These are phyloP conservation scores for Helicosporidium sp. DNA, from an alignment of 139 green algal species.

Conservation along the genomic window DNA sequence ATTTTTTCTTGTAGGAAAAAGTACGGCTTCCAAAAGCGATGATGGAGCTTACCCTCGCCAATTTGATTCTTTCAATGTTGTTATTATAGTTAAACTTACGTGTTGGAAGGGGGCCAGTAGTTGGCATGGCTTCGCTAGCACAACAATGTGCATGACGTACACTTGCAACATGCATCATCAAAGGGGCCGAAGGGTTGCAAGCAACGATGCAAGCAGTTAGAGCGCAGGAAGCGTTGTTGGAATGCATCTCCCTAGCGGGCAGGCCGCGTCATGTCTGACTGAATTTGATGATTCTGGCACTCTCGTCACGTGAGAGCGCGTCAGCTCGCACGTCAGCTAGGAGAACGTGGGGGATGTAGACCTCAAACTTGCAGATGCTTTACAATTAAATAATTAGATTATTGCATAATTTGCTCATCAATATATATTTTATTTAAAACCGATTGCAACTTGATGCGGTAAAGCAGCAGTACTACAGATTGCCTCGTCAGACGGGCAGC, in stretches of 20 bases:
- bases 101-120: not conserved
- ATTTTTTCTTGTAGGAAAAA: conserved; percentile 28
- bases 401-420: no score
- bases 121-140: not conserved
- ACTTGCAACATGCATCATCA: not conserved
- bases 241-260: no score
- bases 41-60: not conserved
- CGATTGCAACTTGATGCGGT: no score
- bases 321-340: no score
- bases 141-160: not conserved
- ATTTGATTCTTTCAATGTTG: not conserved
- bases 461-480: no score
- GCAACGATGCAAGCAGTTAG: not conserved
- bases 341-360: not conserved
- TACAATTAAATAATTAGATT: no score
- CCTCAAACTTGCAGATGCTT: not conserved
- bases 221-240: not conserved
- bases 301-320: no score
- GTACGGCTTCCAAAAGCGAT: conserved; percentile 41
- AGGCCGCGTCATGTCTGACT: conserved; percentile 4
- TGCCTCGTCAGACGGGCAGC: no score
- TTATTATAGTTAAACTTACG: not conserved
- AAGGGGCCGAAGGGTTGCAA: not conserved
- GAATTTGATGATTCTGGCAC: no score
- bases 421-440: no score